Percentiles rank a stretch among this genome's conserved stretches.
Conservation (phyloP, 768 basidiomycete species). For the Pleurotus salmoneostramineus region DNA sequence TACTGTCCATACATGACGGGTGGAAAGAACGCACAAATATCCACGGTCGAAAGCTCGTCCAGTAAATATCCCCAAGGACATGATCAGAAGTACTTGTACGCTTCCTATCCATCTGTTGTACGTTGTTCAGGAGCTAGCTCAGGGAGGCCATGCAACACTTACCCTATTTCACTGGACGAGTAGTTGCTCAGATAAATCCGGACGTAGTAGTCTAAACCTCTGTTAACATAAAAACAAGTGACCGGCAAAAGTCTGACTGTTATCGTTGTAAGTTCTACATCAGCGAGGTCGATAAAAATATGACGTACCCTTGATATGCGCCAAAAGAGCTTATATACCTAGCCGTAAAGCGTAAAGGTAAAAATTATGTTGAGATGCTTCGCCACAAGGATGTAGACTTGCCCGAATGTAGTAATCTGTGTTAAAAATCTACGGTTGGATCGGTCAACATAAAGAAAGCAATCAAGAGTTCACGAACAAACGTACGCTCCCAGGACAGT, state of each 20-base stretch:
- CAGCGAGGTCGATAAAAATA: background rate
- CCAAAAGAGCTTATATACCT: constrained; percentile 35
- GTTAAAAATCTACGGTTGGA: constrained; percentile 25
- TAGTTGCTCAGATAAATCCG: constrained; percentile 31
- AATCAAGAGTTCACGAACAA: too few relatives aligned
- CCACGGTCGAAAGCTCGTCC: constrained; percentile 51
- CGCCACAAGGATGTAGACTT: background rate
- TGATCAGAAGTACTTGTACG: constrained; percentile 40
- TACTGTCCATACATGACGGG: background rate
- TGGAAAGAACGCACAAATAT: constrained; percentile 35
- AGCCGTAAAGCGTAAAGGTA: background rate
- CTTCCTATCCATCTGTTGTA: constrained; percentile 39
- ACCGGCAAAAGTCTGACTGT: too few relatives aligned
- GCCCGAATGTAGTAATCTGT: constrained; percentile 45
- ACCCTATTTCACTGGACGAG: constrained; percentile 33
- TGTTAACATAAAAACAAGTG: background rate
- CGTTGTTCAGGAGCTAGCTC: background rate
- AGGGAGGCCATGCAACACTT: constrained; percentile 9
- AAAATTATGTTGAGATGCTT: background rate
- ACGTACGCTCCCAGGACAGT: constrained; percentile 17
- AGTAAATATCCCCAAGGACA: constrained; percentile 38
- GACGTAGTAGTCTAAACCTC: constrained; percentile 31
- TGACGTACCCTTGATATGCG: constrained; percentile 25
- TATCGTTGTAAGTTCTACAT: too few relatives aligned
- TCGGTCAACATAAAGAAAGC: background rate